Evolutionary conservation across 2,329 filamentous ascomycete genomes (phyloP), one percentile per base, ranked within the genome.

Genomic region (Cytospora chrysosperma): DNA sequence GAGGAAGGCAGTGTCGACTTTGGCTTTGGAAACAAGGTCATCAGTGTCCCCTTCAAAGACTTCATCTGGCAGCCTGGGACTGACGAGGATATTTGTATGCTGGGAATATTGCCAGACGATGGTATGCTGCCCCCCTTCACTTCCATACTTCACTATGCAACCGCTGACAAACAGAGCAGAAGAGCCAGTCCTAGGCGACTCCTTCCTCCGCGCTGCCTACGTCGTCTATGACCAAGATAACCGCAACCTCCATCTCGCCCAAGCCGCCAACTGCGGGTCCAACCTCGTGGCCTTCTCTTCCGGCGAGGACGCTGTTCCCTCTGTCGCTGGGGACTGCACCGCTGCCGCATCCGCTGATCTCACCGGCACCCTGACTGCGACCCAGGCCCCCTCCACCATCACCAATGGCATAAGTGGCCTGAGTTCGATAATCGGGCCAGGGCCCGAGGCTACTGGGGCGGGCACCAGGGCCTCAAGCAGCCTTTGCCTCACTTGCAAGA

Each of bases 181-280:
- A 40, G 76, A 79, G 70, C 77, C 79, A 67, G 78, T 80, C 17
- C 72, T 80, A 13, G 78, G 78, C 19, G 77, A 79, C 67, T 74
- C 76, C 27, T 75, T 80, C 8, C 69, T 80, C 40, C 71, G 78
- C 0, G 78, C 78, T 0, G 78, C 78, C 7, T 80, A 80, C 68
- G 79, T 80, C 61, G 76, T 80, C 17, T 80, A 79, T 53, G 78
- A 80, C 66, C 79, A 77, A 76, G 78, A 80, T 57, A 80, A 79
- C 55, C 37, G 55, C 2, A 63, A 67, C 32, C 27, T 63, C 57
- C 21, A 68, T 57, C 68, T 65, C 21, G 63, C 59, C 12, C 63
- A 65, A 51, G 63, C 63, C 6, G 63, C 49, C 37, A 61, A 59
- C 59, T 65, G 63, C 51, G 63, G 63, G 10, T 43, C 54, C 10